A percentile compares a stretch with the other conserved stretches of the same genome.
Evolutionary conservation across 1,284 basidiomycete genomes (phyloP).

Genomic region (Phellopilus nigrolimitatus): DNA sequence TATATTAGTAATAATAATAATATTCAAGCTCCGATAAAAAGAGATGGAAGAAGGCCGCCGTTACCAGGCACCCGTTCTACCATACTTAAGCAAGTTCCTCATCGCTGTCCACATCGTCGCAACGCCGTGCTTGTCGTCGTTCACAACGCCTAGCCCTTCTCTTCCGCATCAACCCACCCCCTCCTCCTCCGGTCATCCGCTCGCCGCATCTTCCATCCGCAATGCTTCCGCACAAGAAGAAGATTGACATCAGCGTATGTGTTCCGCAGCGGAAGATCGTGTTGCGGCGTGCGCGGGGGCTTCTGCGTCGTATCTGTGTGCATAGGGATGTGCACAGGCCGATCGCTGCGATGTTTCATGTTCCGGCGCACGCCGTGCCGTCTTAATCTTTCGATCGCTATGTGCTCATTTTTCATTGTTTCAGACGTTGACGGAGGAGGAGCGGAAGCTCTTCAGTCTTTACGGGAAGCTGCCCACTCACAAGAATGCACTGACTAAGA

Average conservation of each 20-base stretch:
- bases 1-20: too few species aligned
- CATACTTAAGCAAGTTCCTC: conserved; percentile 4
- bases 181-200: conserved; percentile 29
- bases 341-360: too few species aligned
- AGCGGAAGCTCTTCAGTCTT: conserved; percentile 90
- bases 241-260: conserved; percentile 86
- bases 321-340: too few species aligned
- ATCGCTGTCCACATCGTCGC: conserved; percentile 9
- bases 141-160: conserved; percentile 16
- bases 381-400: too few species aligned
- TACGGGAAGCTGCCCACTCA: conserved; percentile 93
- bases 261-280: conserved; percentile 15
- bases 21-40: background rate
- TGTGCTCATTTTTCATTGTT: conserved; percentile 28
- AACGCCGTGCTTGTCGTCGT: conserved; percentile 10
- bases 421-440: conserved; percentile 84
- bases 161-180: conserved; percentile 23
- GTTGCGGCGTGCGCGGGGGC: background rate
- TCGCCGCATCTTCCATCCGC: conserved; percentile 25
- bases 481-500: conserved; percentile 90
- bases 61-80: background rate
- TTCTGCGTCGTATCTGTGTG: too few species aligned
- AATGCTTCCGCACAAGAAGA: conserved; percentile 85
- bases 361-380: background rate
- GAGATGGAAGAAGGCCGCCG: background rate